Evolutionary conservation across 2,329 filamentous ascomycete genomes (phyloP), one percentile per base, ranked within the genome.

Genomic region (Fusarium drepaniforme): DNA sequence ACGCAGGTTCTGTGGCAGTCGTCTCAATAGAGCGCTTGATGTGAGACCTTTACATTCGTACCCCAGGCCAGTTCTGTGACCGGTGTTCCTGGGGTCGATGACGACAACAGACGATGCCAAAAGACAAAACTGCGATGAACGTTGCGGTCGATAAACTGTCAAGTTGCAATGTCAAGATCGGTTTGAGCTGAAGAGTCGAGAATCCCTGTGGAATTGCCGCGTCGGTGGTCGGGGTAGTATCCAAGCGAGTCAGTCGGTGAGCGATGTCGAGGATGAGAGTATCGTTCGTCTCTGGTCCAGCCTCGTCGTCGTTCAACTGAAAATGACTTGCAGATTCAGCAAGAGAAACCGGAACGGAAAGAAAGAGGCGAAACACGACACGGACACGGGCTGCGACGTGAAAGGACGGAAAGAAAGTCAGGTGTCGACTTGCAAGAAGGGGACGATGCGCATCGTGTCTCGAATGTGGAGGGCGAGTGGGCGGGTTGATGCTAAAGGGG

Each of bases 381-480:
- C 67, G 67, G 64, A 73, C 76, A 75, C 68, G 30, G 49, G 49
- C 58, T 71, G 65, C 70, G 68, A 73, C 76, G 70, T 70, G 72
- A 70, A 74, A 73, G 67, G 74, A 76, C 67, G 68, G 72, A 78
- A 73, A 74, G 61, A 75, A 63, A 68, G 77, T 77, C 67, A 77
- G 68, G 59, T 68, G 71, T 73, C 69, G 75, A 70, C 70, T 75
- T 74, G 68, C 64, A 72, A 70, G 68, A 69, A 75, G 68, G 68
- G 74, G 77, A 73, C 80, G 80, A 77, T 78, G 77, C 76, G 78
- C 76, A 76, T 79, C 66, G 76, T 81, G 81, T 82, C 81, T 82
- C 81, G 77, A 78, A 78, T 77, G 72, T 73, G 78, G 77, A 81
- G 76, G 77, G 68, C 71, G 72, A 73, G 68, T 74, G 73, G 67